phyloP scores from a whole-genome alignment of 345 rosid genomes.

The Geranium rotundifolium region DNA sequence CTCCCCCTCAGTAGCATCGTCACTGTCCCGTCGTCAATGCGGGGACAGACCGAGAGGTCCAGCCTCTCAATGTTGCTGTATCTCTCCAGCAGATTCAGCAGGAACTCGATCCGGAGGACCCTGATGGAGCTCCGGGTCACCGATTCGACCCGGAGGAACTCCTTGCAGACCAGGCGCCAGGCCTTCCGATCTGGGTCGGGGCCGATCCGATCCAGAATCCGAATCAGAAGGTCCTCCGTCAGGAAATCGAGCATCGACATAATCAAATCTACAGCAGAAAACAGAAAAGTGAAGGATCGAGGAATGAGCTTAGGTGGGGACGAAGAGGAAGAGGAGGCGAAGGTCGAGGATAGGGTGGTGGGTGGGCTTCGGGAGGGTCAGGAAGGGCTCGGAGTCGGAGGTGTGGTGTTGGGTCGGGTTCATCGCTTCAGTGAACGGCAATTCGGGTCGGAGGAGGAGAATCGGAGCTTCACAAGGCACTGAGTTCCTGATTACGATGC shows the following conservation, averaged over 20 bases:
- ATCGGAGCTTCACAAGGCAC: not conserved
- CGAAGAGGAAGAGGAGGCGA: slow-evolving; percentile 73
- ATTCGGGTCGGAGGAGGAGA: slow-evolving; percentile 1
- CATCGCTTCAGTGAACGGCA: slow-evolving; percentile 18
- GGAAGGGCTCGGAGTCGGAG: slow-evolving; percentile 16
- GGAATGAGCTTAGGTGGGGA: slow-evolving; percentile 37
- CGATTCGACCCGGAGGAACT: slow-evolving; percentile 58
- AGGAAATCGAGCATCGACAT: slow-evolving; percentile 29
- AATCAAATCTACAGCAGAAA: not conserved
- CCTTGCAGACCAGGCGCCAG: slow-evolving; percentile 68
- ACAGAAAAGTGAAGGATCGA: not conserved
- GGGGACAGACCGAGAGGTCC: slow-evolving; percentile 81
- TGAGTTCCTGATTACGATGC: not conserved
- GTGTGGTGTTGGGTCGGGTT: slow-evolving; percentile 22
- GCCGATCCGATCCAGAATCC: slow-evolving; percentile 32
- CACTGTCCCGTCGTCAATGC: slow-evolving; percentile 50
- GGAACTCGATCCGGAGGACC: slow-evolving; percentile 58
- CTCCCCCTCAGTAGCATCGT: slow-evolving; percentile 20
- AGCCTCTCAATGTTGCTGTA: slow-evolving; percentile 36
- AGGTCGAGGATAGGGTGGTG: slow-evolving; percentile 53
- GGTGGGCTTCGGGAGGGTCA: slow-evolving; percentile 29
- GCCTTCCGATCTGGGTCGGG: slow-evolving; percentile 40
- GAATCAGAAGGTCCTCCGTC: slow-evolving; percentile 69
- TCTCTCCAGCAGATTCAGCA: slow-evolving; percentile 35
- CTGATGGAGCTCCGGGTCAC: slow-evolving; percentile 41